Evolutionary conservation across 345 rosid genomes (phyloP), one percentile per base, ranked within the genome.

Genomic region (Salix exigua): DNA sequence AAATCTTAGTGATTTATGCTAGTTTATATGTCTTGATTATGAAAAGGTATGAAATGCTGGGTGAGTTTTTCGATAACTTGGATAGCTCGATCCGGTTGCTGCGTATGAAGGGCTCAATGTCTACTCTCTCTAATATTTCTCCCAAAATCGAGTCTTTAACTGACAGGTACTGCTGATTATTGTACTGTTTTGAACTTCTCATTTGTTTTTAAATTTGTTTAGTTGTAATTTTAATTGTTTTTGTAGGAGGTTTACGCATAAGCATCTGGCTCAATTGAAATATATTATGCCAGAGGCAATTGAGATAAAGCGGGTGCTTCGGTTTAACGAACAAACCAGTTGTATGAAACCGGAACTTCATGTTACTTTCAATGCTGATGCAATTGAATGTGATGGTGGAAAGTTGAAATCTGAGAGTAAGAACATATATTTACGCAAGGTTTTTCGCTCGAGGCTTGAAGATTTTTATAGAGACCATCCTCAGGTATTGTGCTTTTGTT

Each of bases 281-380:
- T 84, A 87, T 78, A 81, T 96, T 53, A 78, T 96, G 40, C 97
- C 98, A 0, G 99, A 94, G 79, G 94, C 84, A 1, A 86, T 96
- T 26, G 94, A 90, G 83, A 77, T 94, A 5, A 94, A 83, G 85
- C 88, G 80, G 77, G 78, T 89, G 18, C 82, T 88, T 17, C 62
- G 72, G 65, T 78, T 86, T 73, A 94, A 96, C 79, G 98, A 96
- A 85, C 76, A 62, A 66, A 87, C 90, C 14, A 70, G 91, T 31
- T 92, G 95, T 48, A 89, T 89, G 95, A 92, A 90, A 84, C 97
- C 98, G 4, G 94, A 92, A 78, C 93, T 96, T 79, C 84, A 89
- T 60, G 78, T 96, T 44, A 78, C 88, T 30, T 61, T 96, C 14
- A 85, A 87, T 33, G 83, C 82, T 5, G 87, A 90, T 70, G 90